Evolutionary conservation across 2,329 filamentous ascomycete species (phyloP), one percentile per base, ranked within the genome.

Genomic region (Aspergillus thermomutatus): DNA sequence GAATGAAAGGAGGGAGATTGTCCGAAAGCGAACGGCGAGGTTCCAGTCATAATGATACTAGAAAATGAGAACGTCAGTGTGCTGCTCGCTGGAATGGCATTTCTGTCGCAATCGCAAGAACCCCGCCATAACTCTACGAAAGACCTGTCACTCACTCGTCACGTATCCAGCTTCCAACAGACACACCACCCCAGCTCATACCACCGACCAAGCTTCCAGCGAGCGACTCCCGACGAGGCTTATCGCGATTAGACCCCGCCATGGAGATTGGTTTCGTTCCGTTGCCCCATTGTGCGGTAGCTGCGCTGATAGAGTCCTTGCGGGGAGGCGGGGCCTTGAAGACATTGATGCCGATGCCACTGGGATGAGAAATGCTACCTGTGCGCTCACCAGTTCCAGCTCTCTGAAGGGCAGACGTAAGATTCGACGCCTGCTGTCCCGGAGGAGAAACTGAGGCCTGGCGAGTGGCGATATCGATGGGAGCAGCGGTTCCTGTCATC

Each of bases 161-260:
- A 75, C 91, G 85, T 75, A 99, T 94, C 82, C 95, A 97, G 70
- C 93, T 97, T 61, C 93, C 93, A 63, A 97, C 91, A 8, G 93
- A 97, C 59, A 96, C 86, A 63, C 92, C 93, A 71, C 93, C 93
- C 92, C 93, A 99, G 76, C 92, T 97, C 87, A 96, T 92, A 67
- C 93, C 92, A 62, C 87, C 89, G 52, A 83, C 79, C 59, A 87
- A 75, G 69, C 84, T 87, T 64, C 84, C 82, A 41, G 83, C 82
- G 60, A 82, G 77, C 71, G 83, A 85, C 72, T 87, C 82, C 63
- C 84, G 75, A 60, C 84, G 77, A 52, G 76, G 77, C 56, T 79
- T 79, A 60, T 83, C 82, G 62, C 72, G 72, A 60, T 75, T 76
- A 25, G 72, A 76, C 46, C 71, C 77, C 60, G 78, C 77, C 69